These are phyloP conservation scores for Plasmodium vivax DNA, from an alignment of 169 alveolate species.

Conservation along the genomic window DNA sequence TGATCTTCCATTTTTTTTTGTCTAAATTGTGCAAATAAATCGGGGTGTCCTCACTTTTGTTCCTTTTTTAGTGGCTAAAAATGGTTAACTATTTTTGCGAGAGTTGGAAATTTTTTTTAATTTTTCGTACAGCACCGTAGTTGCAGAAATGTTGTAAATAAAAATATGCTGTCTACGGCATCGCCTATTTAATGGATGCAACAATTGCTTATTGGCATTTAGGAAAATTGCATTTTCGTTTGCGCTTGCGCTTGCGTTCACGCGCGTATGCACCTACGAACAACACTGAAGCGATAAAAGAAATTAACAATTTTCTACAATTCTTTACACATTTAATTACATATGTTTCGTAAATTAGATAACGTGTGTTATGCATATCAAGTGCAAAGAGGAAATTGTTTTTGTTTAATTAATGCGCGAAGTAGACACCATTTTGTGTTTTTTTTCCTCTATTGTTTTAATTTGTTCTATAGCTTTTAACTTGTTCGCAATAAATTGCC, in stretches of 20 bases:
- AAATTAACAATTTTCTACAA: not conserved
- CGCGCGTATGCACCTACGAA: not conserved
- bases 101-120: not conserved
- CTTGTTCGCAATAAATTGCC: not conserved
- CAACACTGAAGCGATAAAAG: not conserved
- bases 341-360: not conserved
- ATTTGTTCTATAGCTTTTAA: not conserved
- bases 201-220: constrained; percentile 4
- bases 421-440: constrained; percentile 9
- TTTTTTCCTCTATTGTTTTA: constrained; percentile 9
- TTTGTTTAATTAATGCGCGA: not conserved
- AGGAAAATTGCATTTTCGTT: not conserved
- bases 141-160: constrained; percentile 16
- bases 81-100: not conserved
- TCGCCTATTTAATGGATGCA: constrained; percentile 1
- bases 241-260: not conserved
- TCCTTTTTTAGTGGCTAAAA: not conserved
- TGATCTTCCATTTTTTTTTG: not conserved
- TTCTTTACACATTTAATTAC: not conserved
- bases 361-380: constrained; percentile 35
- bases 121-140: constrained; percentile 23
- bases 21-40: not conserved
- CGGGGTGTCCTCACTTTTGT: not conserved
- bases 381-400: constrained; percentile 22
- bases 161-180: not conserved